phyloP scores from a whole-genome alignment of 139 green algal genomes.

The Chlorella vulgaris region DNA sequence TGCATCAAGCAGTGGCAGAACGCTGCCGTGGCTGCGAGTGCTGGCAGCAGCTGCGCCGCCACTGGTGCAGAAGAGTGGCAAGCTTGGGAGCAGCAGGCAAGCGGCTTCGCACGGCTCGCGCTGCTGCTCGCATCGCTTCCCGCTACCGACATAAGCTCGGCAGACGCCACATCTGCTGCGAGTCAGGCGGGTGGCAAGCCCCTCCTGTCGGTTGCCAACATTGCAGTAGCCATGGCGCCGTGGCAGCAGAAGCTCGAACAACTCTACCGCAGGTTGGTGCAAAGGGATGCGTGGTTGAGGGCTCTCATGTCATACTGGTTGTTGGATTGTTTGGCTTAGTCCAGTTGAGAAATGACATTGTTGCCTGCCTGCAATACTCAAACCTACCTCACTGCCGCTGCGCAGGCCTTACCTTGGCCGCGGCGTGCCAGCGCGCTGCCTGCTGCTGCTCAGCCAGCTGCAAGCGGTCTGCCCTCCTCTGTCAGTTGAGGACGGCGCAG shows the following conservation, averaged over 20 bases:
- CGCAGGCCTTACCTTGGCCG: slow-evolving; percentile 32
- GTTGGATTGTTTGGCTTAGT: too few species aligned
- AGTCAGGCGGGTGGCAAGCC: too few species aligned
- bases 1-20: not conserved
- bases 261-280: too few species aligned
- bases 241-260: too few species aligned
- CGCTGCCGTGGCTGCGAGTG: not conserved
- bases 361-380: not conserved
- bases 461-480: not conserved
- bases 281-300: too few species aligned
- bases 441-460: slow-evolving; percentile 49
- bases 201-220: too few species aligned
- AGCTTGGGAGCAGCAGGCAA: slow-evolving; percentile 5
- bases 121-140: not conserved
- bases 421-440: slow-evolving; percentile 12
- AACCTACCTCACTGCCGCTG: not conserved
- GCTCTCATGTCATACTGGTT: too few species aligned
- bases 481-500: too few species aligned
- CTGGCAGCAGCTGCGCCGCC: not conserved
- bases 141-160: not conserved
- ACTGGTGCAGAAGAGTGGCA: not conserved
- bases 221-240: too few species aligned
- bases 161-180: too few species aligned
- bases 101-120: not conserved
- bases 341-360: not conserved